Evolutionary conservation across 768 basidiomycete genomes (phyloP), one percentile per base, ranked within the genome.

Genomic region (Ephemerocybe angulata): DNA sequence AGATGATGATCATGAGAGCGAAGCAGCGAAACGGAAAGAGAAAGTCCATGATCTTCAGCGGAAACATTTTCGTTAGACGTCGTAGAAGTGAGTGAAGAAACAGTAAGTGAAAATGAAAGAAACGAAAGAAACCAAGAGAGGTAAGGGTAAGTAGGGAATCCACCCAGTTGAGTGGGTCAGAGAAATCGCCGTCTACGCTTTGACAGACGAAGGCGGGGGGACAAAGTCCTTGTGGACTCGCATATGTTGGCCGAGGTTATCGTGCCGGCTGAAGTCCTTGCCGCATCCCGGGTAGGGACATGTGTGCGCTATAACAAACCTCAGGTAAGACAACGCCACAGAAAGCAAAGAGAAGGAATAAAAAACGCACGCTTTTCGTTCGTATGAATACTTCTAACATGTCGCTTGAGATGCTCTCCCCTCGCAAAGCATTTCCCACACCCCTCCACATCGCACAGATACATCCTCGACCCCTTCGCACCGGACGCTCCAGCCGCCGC

Each of bases 391-490:
- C 87, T 88, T 61, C 90, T 73, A 37, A 94, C 81, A 67, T 95
- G 93, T 58, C 93, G 76, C 77, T 94, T 94, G 59, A 96, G 72
- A 67, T 96, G 93, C 70, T 96, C 93, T 21, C 88, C 87, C 28
- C 93, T 79, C 31, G 87, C 85, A 70, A 96, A 95, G 62, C 86
- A 88, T 72, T 93, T 93, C 40, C 87, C 88, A 67, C 93, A 95
- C 4, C 85, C 91, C 15, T 81, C 79, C 25, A 93, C 90, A 55
- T 81, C 80, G 74, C 92, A 94, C 46, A 82, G 74, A 67, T 90
- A 90, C 61, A 82, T 76, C 56, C 84, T 44, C 33, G 68, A 65
- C 8, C 60, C 58, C 58, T 76, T 64, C 65, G 75, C 61, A 66
- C 70, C 64, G 63, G 70, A 69, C 67, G 74, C 58, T 68, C 72